Evolutionary conservation across 805 yeast genomes (phyloP).

Genomic region (Cyberlindnera sargentensis): DNA sequence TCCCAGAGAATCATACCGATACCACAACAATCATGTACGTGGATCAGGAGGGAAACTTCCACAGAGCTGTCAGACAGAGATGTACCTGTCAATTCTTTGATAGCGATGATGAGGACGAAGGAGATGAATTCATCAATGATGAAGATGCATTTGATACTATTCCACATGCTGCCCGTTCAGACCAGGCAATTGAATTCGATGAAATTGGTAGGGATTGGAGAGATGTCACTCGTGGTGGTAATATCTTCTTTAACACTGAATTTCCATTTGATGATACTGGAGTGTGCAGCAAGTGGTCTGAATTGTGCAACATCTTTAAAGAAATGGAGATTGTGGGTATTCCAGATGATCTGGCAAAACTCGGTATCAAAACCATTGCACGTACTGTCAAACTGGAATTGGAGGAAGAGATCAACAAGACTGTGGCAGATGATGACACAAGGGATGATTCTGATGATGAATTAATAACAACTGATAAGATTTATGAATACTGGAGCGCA

Average conservation of each 20-base stretch:
- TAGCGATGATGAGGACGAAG: slow-evolving; percentile 13
- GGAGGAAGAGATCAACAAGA: slow-evolving; percentile 25
- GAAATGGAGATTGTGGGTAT: slow-evolving; percentile 24
- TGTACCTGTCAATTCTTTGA: slow-evolving; percentile 22
- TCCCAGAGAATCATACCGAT: slow-evolving; percentile 18
- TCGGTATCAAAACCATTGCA: slow-evolving; percentile 42
- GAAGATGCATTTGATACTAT: slow-evolving; percentile 11
- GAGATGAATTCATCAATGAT: slow-evolving; percentile 3
- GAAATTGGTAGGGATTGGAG: slow-evolving; percentile 64
- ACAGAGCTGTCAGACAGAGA: slow-evolving; percentile 19
- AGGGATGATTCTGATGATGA: slow-evolving; percentile 21
- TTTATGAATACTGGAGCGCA: slow-evolving; percentile 40
- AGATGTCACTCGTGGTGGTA: slow-evolving; percentile 58
- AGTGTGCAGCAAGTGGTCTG: slow-evolving; percentile 17
- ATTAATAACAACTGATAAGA: slow-evolving; percentile 39
- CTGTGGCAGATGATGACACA: slow-evolving; percentile 18
- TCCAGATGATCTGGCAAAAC: slow-evolving; percentile 28
- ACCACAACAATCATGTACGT: slow-evolving; percentile 17
- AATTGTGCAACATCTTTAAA: slow-evolving; percentile 20
- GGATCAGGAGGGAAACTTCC: slow-evolving; percentile 23
- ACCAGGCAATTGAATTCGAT: slow-evolving; percentile 41
- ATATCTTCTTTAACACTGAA: slow-evolving; percentile 28
- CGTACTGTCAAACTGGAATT: slow-evolving; percentile 42
- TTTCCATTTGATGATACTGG: slow-evolving; percentile 8
- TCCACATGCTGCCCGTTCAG: slow-evolving; percentile 31